Conservation (phyloP, 164 flowering plant species). For the Hamamelis virginiana region DNA sequence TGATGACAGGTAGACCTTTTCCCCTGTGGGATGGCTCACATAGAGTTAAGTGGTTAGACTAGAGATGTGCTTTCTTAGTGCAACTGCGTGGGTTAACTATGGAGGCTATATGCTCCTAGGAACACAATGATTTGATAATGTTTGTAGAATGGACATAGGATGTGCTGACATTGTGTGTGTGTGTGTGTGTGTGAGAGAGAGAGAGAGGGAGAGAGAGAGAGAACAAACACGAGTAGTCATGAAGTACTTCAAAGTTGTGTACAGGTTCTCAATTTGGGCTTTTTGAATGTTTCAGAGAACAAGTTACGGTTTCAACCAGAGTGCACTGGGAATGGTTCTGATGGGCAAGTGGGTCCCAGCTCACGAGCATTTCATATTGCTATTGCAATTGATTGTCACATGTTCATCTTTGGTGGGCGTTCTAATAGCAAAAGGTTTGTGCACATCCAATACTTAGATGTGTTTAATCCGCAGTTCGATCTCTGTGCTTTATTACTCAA, state of each 20-base stretch:
- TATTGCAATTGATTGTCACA: slow-evolving; percentile 82
- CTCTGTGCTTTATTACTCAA: background rate
- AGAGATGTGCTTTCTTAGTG: too few species aligned
- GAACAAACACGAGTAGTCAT: too few species aligned
- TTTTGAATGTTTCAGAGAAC: slow-evolving; percentile 57
- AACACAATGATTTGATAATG: too few species aligned
- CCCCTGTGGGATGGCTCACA: too few species aligned
- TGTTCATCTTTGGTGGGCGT: slow-evolving; percentile 98
- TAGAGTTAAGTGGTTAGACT: too few species aligned
- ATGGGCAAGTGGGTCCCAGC: slow-evolving; percentile 82
- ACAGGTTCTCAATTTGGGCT: slow-evolving; percentile 1
- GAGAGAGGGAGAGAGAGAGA: too few species aligned
- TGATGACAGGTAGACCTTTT: too few species aligned
- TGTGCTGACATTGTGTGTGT: too few species aligned
- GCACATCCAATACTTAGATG: background rate
- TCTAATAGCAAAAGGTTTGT: slow-evolving; percentile 71
- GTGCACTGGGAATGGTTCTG: slow-evolving; percentile 84
- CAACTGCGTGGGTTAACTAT: too few species aligned
- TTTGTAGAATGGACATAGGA: too few species aligned
- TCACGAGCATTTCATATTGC: slow-evolving; percentile 96
- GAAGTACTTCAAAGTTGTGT: background rate
- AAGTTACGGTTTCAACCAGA: slow-evolving; percentile 90
- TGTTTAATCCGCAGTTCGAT: background rate
- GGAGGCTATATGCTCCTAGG: too few species aligned
- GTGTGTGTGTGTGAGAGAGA: too few species aligned